Percentiles rank a stretch among this genome's conserved stretches.
phyloP scores from a whole-genome alignment of 108 stramenopile species.

The Skeletonema potamos region DNA sequence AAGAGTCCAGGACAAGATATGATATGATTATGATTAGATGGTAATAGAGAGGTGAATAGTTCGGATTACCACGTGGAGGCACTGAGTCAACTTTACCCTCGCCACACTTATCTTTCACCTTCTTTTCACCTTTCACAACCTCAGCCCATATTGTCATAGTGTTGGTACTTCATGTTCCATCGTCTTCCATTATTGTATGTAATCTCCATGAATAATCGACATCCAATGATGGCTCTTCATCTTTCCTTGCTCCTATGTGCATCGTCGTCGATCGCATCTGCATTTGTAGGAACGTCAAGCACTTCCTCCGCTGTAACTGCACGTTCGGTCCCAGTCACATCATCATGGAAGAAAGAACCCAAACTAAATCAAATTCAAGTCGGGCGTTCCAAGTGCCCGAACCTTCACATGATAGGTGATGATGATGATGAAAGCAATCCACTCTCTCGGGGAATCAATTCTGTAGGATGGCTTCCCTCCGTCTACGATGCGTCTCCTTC shows the following conservation, averaged over 20 bases:
- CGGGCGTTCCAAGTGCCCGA: not conserved
- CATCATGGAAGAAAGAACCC: not conserved
- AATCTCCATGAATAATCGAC: not conserved
- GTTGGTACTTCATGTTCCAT: too few species aligned
- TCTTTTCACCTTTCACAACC: too few species aligned
- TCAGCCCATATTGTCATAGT: too few species aligned
- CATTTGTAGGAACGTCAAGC: not conserved
- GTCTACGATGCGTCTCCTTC: conserved; percentile 37
- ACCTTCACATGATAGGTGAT: conserved; percentile 28
- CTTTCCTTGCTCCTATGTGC: conserved; percentile 1
- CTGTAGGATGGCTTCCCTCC: conserved; percentile 82
- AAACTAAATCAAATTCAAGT: not conserved
- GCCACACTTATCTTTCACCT: too few species aligned
- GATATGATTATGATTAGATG: too few species aligned
- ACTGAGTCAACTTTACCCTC: too few species aligned
- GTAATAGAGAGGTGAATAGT: too few species aligned
- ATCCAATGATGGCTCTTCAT: not conserved
- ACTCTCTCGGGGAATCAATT: conserved; percentile 65
- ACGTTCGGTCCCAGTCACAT: not conserved
- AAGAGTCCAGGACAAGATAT: too few species aligned
- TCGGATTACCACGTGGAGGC: too few species aligned
- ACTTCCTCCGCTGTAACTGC: not conserved
- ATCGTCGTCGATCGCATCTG: not conserved
- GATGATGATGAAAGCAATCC: conserved; percentile 60
- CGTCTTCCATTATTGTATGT: too few species aligned